A percentile compares a stretch with the other conserved stretches of the same genome.
Evolutionary conservation across 371 early-diverging fungal species (phyloP).

Genomic region (Mucor lusitanicus): DNA sequence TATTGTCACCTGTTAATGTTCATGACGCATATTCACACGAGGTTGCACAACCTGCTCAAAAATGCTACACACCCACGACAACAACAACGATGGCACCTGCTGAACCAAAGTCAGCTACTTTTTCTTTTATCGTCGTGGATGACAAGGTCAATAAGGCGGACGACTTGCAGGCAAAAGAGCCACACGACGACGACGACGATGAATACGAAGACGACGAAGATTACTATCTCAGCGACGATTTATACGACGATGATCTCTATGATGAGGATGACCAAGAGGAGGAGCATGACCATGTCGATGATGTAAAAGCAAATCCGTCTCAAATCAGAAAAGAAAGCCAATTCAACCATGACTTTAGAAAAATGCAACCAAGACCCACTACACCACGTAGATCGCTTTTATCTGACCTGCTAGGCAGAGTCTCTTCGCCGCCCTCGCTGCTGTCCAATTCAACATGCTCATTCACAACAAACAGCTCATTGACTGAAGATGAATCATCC

Average conservation of each 20-base stretch:
- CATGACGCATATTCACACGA: slow-evolving; percentile 25
- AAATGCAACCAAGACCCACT: slow-evolving; percentile 22
- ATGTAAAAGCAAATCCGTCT: slow-evolving; percentile 9
- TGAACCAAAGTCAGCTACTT: not conserved
- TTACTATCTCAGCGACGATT: not conserved
- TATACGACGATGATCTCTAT: slow-evolving; percentile 18
- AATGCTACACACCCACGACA: slow-evolving; percentile 6
- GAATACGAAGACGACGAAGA: slow-evolving; percentile 7
- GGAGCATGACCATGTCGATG: slow-evolving; percentile 22
- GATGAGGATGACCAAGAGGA: slow-evolving; percentile 17
- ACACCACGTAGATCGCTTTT: slow-evolving; percentile 25
- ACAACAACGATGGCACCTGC: not conserved
- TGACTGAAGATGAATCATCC: not conserved
- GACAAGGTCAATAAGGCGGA: not conserved
- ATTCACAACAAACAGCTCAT: slow-evolving; percentile 7
- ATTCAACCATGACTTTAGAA: slow-evolving; percentile 17
- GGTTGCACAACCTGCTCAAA: slow-evolving; percentile 20
- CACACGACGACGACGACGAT: not conserved
- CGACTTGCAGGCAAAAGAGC: not conserved
- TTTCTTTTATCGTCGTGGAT: not conserved
- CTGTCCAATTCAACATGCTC: slow-evolving; percentile 20
- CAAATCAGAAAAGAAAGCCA: not conserved
- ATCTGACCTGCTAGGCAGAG: slow-evolving; percentile 22
- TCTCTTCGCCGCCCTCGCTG: slow-evolving; percentile 15
- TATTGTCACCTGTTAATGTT: slow-evolving; percentile 24